Evolutionary conservation across 441 rosid genomes (phyloP), one percentile per base, ranked within the genome.

Genomic region (Corymbia citriodora): DNA sequence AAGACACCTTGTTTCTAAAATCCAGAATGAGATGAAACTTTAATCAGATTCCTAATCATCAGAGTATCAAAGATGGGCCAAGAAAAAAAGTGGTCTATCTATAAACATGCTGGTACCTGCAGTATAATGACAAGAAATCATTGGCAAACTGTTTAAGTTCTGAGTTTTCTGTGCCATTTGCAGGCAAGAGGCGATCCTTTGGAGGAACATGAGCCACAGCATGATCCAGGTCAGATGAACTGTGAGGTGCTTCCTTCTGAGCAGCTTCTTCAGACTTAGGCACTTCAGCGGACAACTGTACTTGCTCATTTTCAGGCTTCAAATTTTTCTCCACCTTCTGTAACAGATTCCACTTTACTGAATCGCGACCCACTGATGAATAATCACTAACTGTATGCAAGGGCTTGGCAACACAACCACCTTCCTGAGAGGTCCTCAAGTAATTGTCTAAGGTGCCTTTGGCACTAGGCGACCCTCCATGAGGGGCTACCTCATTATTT

Each of bases 81-180:
- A 79, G 85, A 23, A 45, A 74, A 23, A 79, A 52, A 79, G 50
- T 13, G 17, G 85, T 23, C 85, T 45, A 79, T 79, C 18, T 16
- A 48, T 79, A 79, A 79, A 79, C 85, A 79, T 12, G 52, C 8
- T 89, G 87, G 89, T 97, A 98, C 99, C 99, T 93, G 92, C 99
- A 96, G 93, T 97, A 96, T 93, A 98, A 92, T 92, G 99, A 97
- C 96, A 98, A 93, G 91, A 96, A 98, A 89, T 95, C 95, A 89
- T 94, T 92, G 86, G 98, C 95, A 95, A 97, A 96, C 93, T 95
- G 95, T 89, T 94, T 93, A 87, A 97, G 90, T 88, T 97, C 98
- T 85, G 92, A 90, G 91, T 92, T 95, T 92, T 92, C 92, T 52
- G 88, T 91, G 85, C 91, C 91, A 59, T 88, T 91, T 89, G 90